Evolutionary conservation across 1,139 yeast genomes (phyloP).

Genomic region (Geotrichum reessii): DNA sequence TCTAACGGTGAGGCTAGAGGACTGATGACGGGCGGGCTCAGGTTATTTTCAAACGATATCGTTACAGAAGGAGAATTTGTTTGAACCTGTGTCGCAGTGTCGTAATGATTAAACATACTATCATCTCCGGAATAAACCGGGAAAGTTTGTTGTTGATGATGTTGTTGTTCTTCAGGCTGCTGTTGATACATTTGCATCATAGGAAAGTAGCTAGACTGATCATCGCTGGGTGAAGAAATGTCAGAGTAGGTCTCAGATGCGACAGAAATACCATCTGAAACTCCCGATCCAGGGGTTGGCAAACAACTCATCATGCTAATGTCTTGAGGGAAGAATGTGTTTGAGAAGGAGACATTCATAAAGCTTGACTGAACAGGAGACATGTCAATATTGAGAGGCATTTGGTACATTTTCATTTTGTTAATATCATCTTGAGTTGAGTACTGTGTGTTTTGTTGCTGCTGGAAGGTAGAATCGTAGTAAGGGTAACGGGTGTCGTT

Average conservation of each 20-base stretch:
- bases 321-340: not conserved
- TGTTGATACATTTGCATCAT: not conserved
- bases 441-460: not conserved
- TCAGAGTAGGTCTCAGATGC: slow-evolving; percentile 1
- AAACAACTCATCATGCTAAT: not conserved
- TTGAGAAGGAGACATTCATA: not conserved
- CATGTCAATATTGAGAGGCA: not conserved
- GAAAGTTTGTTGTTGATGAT: not conserved
- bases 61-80: not conserved
- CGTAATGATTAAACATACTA: not conserved
- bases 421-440: not conserved
- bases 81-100: not conserved
- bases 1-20: not conserved
- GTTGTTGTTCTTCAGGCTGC: not conserved
- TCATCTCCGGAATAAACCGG: not conserved
- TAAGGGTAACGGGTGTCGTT: not conserved
- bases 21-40: not conserved
- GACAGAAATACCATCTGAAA: not conserved
- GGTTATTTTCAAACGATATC: not conserved
- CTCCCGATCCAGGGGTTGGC: slow-evolving; percentile 3
- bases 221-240: slow-evolving; percentile 4
- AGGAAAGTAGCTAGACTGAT: slow-evolving; percentile 5
- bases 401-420: not conserved
- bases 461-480: not conserved
- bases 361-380: not conserved